Base-by-base conservation (phyloP, 768 basidiomycete species). In the Trametes cingulata region DNA sequence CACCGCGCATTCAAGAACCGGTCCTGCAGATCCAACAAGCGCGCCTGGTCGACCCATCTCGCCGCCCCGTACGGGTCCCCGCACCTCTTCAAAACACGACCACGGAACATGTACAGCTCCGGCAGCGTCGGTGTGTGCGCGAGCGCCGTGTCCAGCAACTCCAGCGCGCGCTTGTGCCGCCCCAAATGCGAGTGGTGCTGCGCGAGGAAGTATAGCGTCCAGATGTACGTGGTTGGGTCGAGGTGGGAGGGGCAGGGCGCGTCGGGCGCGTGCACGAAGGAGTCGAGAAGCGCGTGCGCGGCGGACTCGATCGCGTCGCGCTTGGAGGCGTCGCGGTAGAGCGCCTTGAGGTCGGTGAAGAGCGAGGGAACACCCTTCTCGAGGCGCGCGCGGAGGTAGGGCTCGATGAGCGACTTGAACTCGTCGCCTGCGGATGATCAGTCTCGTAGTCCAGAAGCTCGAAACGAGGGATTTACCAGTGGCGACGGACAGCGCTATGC, bases 121-220 rank as follows among this genome's bases (percentile, higher is more conserved):
- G 97, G 95, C 0, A 99, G 77, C 0, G 95, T 96, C 0, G 97
- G 97, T 0, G 97, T 98, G 69, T 98, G 97, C 20, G 74, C 67
- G 19, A 94, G 72, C 4, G 93, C 95, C 2, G 69, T 62, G 17
- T 85, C 78, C 15, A 98, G 77, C 6, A 90, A 75, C 15, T 78
- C 74, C 9, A 96, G 74, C 0, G 95, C 84, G 49, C 67, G 72
- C 20, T 65, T 59, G 46, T 79, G 67, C 45, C 80, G 77, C 0
- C 80, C 78, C 1, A 91, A 76, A 69, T 81, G 83, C 0, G 91
- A 90, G 68, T 92, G 80, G 70, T 95, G 95, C 67, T 96, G 93
- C 0, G 94, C 88, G 50, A 98, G 87, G 80, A 91, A 97, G 77
- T 96, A 98, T 39, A 98, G 83, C 10, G 90, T 87, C 97, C 97